Evolutionary conservation across 371 early-diverging fungal species (phyloP).

Genomic region (Amoeboaphelidium protococcarum): DNA sequence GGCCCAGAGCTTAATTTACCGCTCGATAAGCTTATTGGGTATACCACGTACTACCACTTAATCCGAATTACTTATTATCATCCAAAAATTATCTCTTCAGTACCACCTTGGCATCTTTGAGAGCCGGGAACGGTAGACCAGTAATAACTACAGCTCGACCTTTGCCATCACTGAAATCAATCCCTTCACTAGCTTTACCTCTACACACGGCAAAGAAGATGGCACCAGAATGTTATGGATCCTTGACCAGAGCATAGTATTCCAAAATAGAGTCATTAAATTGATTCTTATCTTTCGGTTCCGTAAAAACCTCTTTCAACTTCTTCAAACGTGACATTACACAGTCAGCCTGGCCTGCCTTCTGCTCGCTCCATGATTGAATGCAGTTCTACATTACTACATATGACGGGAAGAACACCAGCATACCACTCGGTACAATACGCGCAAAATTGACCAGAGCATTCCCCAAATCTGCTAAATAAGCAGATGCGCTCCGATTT

Average conservation of each 20-base stretch:
- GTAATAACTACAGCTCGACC: conserved; percentile 66
- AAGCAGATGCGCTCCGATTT: conserved; percentile 17
- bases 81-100: conserved; percentile 34
- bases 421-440: conserved; percentile 19
- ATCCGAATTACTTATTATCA: conserved; percentile 5
- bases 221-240: conserved; percentile 19
- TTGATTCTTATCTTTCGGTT: conserved; percentile 20
- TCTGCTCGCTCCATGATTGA: conserved; percentile 17
- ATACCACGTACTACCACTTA: conserved; percentile 45
- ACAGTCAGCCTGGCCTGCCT: conserved; percentile 5
- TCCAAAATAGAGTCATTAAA: conserved; percentile 22
- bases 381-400: conserved; percentile 13
- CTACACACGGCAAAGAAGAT: conserved; percentile 36
- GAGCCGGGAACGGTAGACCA: conserved; percentile 69
- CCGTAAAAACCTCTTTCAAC: conserved; percentile 14
- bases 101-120: conserved; percentile 28
- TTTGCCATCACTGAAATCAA: conserved; percentile 67
- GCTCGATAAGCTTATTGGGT: conserved; percentile 62
- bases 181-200: conserved; percentile 83
- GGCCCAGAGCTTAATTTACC: conserved; percentile 81
- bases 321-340: conserved; percentile 11
- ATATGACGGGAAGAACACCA: conserved; percentile 34
- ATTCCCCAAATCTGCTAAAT: conserved; percentile 37
- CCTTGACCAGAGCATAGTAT: conserved; percentile 17
- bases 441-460: conserved; percentile 9